phyloP scores from a whole-genome alignment of 2,329 filamentous ascomycete species.

The Xylaria sp. region DNA sequence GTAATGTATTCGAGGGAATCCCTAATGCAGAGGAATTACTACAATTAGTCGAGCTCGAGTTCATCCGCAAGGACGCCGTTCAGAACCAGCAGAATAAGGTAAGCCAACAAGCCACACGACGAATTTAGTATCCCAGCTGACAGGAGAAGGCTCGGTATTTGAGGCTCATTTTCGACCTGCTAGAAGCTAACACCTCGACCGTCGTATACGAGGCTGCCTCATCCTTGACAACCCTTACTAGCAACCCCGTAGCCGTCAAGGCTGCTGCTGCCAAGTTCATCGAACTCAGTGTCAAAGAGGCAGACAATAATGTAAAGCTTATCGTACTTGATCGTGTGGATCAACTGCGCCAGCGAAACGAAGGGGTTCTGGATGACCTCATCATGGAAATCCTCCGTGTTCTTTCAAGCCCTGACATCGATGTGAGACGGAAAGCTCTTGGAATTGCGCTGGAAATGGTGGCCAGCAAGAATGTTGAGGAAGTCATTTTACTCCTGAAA shows the following conservation, averaged over 20 bases:
- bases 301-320: constrained; percentile 99
- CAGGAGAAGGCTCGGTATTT: constrained; percentile 80
- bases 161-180: constrained; percentile 92
- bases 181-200: constrained; percentile 92
- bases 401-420: constrained; percentile 93
- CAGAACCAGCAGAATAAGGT: constrained; percentile 96
- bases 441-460: constrained; percentile 96
- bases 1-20: constrained; percentile 89
- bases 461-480: constrained; percentile 97
- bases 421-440: constrained; percentile 92
- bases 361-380: constrained; percentile 90
- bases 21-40: constrained; percentile 94
- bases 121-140: constrained; percentile 8
- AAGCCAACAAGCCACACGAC: constrained; percentile 42
- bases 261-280: constrained; percentile 96
- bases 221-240: constrained; percentile 91
- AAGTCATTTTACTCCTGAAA: constrained; percentile 94
- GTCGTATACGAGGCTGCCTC: constrained; percentile 98
- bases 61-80: constrained; percentile 97
- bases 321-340: constrained; percentile 97
- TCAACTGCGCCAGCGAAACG: constrained; percentile 85
- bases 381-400: constrained; percentile 98
- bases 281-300: constrained; percentile 95
- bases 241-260: constrained; percentile 97
- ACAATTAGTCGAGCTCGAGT: constrained; percentile 93